Evolutionary conservation across 2,329 filamentous ascomycete genomes (phyloP).

Genomic region (Fusarium circinatum): DNA sequence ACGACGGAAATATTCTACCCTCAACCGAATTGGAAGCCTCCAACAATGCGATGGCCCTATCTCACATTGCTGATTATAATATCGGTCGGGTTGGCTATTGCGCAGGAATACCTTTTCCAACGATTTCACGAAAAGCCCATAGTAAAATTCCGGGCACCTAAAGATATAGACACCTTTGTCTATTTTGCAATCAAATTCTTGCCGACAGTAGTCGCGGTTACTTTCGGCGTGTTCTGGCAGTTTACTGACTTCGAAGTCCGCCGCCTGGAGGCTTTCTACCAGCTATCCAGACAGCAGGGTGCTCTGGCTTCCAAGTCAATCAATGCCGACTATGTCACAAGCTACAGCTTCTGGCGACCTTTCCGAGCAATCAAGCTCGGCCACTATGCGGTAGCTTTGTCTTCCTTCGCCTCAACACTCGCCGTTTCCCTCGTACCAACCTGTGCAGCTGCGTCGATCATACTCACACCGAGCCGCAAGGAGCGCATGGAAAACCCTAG

Average conservation of each 20-base stretch:
- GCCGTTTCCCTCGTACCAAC: conserved; percentile 77
- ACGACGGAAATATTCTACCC: conserved; percentile 67
- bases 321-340: conserved; percentile 79
- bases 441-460: conserved; percentile 70
- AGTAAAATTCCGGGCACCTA: conserved; percentile 60
- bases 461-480: conserved; percentile 63
- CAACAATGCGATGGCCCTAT: conserved; percentile 72
- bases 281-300: conserved; percentile 69
- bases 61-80: conserved; percentile 63
- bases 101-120: conserved; percentile 66
- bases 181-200: conserved; percentile 73
- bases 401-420: conserved; percentile 71
- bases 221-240: conserved; percentile 73
- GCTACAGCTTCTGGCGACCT: conserved; percentile 72
- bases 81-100: conserved; percentile 62
- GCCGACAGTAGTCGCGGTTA: conserved; percentile 69
- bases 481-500: conserved; percentile 55
- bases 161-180: conserved; percentile 59
- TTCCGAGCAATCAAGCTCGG: conserved; percentile 68
- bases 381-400: conserved; percentile 76
- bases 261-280: conserved; percentile 73
- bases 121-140: conserved; percentile 58
- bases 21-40: conserved; percentile 73
- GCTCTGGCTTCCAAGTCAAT: conserved; percentile 73
- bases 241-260: conserved; percentile 73